Evolutionary conservation across 345 rosid genomes (phyloP), one percentile per base, ranked within the genome.

Genomic region (Jatropha curcas): DNA sequence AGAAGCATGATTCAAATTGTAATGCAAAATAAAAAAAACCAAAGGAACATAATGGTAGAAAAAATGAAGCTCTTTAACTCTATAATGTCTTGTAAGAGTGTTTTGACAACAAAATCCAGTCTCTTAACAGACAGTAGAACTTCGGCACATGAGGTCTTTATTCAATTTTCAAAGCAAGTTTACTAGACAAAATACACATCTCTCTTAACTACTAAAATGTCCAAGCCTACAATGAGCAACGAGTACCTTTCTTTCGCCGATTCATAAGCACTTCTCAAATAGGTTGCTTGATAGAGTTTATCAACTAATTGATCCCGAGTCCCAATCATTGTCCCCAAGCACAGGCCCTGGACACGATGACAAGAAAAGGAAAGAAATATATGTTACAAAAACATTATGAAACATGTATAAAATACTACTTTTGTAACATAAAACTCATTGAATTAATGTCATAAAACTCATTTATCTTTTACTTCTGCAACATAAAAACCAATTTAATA

Each of bases 271-370:
- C 75, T 68, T 57, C 14, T 70, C 74, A 71, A 63, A 68, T 46
- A 28, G 76, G 66, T 60, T 59, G 56, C 66, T 35, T 59, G 73
- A 56, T 56, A 28, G 65, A 67, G 51, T 20, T 34, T 27, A 66
- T 57, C 45, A 73, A 65, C 25, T 35, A 35, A 43, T 28, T 16
- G 37, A 51, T 57, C 76, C 68, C 30, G 7, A 22, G 58, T 67
- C 27, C 74, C 67, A 39, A 16, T 82, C 83, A 86, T 74, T 83
- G 88, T 74, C 84, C 88, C 90, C 87, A 87, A 43, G 86, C 82
- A 80, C 83, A 87, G 72, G 87, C 87, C 90, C 90, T 82, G 33
- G 2, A 76, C 43, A 51, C 34, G 20, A 24, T 4, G 67, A 11
- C 25, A 56, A 51, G 63, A 30, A 28, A 72, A 34, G 55, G 52